Evolutionary conservation across 805 yeast genomes (phyloP).

Genomic region (Monosporozyma siamensis): DNA sequence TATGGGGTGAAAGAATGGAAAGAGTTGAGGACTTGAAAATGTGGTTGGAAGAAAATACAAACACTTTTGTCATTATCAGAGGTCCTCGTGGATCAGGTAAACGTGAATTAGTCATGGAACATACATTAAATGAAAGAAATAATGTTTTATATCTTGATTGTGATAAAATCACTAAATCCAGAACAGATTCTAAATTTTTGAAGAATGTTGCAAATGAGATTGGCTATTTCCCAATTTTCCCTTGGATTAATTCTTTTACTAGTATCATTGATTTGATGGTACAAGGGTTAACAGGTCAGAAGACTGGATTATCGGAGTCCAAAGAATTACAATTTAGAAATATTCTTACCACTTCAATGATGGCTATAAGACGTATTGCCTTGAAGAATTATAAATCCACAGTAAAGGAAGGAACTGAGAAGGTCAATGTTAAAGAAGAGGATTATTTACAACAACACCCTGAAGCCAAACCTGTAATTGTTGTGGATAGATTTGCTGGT

Average conservation of each 20-base stretch:
- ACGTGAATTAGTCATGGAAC: constrained; percentile 61
- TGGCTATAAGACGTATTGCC: constrained; percentile 63
- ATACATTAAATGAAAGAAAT: constrained; percentile 50
- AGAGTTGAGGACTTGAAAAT: constrained; percentile 58
- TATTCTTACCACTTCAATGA: constrained; percentile 62
- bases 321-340: constrained; percentile 74
- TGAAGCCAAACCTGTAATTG: constrained; percentile 74
- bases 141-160: constrained; percentile 71
- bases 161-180: constrained; percentile 58
- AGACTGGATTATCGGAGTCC: constrained; percentile 78
- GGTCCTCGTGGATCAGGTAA: constrained; percentile 98
- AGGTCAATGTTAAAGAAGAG: constrained; percentile 49
- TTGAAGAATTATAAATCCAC: constrained; percentile 36
- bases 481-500: constrained; percentile 62
- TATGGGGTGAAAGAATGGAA: constrained; percentile 68
- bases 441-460: constrained; percentile 81
- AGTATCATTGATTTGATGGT: constrained; percentile 74
- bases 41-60: constrained; percentile 83
- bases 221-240: constrained; percentile 90
- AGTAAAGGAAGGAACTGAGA: constrained; percentile 26
- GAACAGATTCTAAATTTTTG: constrained; percentile 64
- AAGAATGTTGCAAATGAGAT: constrained; percentile 60
- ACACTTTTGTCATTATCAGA: constrained; percentile 77
- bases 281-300: constrained; percentile 89
- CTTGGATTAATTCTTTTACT: constrained; percentile 80